Percentiles rank a stretch among this genome's conserved stretches.
Evolutionary conservation across 495 filamentous ascomycete species (phyloP).

Genomic region (Sporormia fimetaria): DNA sequence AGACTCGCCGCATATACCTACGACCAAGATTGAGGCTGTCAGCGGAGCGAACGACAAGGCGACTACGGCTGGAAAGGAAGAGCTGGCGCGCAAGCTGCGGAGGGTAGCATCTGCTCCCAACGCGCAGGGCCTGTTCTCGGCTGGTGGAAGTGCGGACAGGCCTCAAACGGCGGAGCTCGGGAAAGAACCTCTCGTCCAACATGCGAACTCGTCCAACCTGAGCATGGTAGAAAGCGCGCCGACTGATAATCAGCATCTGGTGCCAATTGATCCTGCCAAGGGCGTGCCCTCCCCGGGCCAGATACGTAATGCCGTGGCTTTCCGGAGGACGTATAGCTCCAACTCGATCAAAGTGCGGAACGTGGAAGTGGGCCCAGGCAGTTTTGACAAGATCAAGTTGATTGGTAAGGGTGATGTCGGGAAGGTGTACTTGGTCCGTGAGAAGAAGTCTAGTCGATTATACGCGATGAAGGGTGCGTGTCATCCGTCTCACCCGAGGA

Average conservation of each 20-base stretch:
- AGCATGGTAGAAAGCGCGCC: constrained; percentile 44
- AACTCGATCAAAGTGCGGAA: constrained; percentile 97
- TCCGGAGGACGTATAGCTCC: constrained; percentile 93
- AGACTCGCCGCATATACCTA: constrained; percentile 58
- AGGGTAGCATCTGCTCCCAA: constrained; percentile 94
- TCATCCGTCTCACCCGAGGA: constrained; percentile 7
- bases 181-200: constrained; percentile 59
- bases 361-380: constrained; percentile 89
- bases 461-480: constrained; percentile 95
- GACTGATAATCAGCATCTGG: constrained; percentile 30
- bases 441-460: constrained; percentile 89
- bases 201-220: constrained; percentile 43
- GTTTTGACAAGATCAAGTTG: constrained; percentile 98
- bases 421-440: constrained; percentile 92
- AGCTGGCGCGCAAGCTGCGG: constrained; percentile 80
- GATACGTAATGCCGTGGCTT: constrained; percentile 51
- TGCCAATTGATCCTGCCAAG: constrained; percentile 40
- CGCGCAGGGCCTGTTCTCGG: constrained; percentile 81
- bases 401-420: constrained; percentile 98
- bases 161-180: constrained; percentile 70
- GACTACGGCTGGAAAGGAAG: constrained; percentile 76
- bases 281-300: constrained; percentile 43
- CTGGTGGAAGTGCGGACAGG: constrained; percentile 51
- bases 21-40: constrained; percentile 57
- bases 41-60: constrained; percentile 63